These are phyloP conservation scores for Craterostigma plantagineum DNA, from an alignment of 257 asterid species.

Conservation along the genomic window DNA sequence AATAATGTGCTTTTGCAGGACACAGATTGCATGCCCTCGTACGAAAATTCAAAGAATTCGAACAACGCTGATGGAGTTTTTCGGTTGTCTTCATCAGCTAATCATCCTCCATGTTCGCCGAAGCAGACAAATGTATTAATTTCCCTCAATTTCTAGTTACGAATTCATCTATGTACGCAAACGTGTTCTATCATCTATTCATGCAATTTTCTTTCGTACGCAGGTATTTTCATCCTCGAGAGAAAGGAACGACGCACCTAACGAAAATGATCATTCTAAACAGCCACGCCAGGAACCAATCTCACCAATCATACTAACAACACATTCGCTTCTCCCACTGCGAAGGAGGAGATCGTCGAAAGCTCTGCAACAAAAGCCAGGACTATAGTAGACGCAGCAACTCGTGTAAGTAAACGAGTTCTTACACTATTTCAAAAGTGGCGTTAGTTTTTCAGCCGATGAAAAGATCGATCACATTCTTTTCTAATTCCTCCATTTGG, in stretches of 20 bases:
- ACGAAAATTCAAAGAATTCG: conserved; percentile 18
- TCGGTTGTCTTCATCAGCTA: conserved; percentile 33
- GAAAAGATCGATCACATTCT: no score
- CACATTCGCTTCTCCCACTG: conserved; percentile 12
- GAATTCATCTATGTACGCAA: no score
- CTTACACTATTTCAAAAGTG: neutral
- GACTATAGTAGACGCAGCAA: conserved; percentile 68
- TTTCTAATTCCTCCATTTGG: no score
- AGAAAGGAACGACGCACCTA: conserved; percentile 49
- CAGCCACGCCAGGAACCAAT: conserved; percentile 26
- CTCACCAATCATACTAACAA: conserved; percentile 18
- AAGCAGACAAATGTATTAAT: conserved; percentile 42
- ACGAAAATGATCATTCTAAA: conserved; percentile 27
- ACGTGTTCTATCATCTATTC: no score
- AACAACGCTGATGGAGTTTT: conserved; percentile 27
- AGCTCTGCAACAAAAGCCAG: conserved; percentile 66
- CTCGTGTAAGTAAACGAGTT: conserved; percentile 35
- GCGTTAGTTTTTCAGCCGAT: no score
- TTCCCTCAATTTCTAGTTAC: conserved; percentile 10
- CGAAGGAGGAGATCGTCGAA: conserved; percentile 64
- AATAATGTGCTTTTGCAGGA: conserved; percentile 61
- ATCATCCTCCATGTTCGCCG: conserved; percentile 25
- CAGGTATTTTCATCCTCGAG: conserved; percentile 50
- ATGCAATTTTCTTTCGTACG: neutral
- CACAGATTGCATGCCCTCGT: conserved; percentile 79